Conservation (phyloP, 2,329 filamentous ascomycete genomes). For the Trichophyton rubrum region DNA sequence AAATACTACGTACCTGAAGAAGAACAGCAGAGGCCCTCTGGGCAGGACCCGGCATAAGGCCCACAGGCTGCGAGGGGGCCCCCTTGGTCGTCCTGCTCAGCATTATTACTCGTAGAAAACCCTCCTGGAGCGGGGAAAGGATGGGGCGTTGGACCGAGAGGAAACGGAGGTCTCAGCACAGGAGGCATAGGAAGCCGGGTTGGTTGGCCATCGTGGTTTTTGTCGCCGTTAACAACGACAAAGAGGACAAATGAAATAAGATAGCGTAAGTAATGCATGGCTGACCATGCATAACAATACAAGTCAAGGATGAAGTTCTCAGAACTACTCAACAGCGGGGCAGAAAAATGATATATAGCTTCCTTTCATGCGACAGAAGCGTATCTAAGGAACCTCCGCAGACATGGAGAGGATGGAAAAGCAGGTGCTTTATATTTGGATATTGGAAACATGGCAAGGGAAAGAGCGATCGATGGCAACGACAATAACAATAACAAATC, state of each 20-base stretch:
- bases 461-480: background rate
- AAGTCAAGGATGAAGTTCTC: background rate
- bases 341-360: background rate
- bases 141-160: constrained; percentile 7
- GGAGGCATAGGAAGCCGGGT: background rate
- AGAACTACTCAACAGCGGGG: background rate
- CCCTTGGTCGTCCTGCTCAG: background rate
- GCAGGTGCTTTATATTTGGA: background rate
- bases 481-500: background rate
- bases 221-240: background rate
- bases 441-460: background rate
- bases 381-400: background rate
- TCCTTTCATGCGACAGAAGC: background rate
- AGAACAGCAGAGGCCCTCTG: constrained; percentile 28
- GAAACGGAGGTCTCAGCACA: constrained; percentile 1
- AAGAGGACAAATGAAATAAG: background rate
- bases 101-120: constrained; percentile 5
- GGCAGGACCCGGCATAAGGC: constrained; percentile 23
- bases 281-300: background rate
- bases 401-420: background rate
- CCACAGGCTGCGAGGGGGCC: constrained; percentile 20
- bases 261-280: background rate
- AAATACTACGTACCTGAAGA: constrained; percentile 22
- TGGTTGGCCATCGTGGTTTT: background rate
- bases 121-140: constrained; percentile 7